A percentile compares a stretch with the other conserved stretches of the same genome.
Conservation (phyloP, 176 grass and related monocot genomes). For the Triticum aestivum region IWGSC_CS_RefSeq_v2.1 NC_057798.1:663859347-663859846, state of each 20-base stretch:
- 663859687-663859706: not conserved
- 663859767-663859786: conserved; percentile 20
- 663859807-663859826: not conserved
- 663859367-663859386: too few relatives aligned
- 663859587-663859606: conserved; percentile 18
- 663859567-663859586: conserved; percentile 5
- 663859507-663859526: not conserved
- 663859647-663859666: conserved; percentile 4
- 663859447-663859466: not conserved
- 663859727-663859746: not conserved
- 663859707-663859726: not conserved
- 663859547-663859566: conserved; percentile 32
- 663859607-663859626: not conserved
- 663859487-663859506: not conserved
- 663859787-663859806: conserved; percentile 31
- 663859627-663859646: not conserved
- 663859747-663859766: not conserved
- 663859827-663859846: not conserved
- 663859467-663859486: not conserved
- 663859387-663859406: too few relatives aligned
- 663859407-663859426: not conserved
- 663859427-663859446: not conserved
- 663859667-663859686: not conserved
- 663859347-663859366: too few relatives aligned
- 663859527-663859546: not conserved